A percentile compares a stretch with the other conserved stretches of the same genome.
Conservation (phyloP, 2,329 filamentous ascomycete species). For the Aureobasidium sp. region DNA sequence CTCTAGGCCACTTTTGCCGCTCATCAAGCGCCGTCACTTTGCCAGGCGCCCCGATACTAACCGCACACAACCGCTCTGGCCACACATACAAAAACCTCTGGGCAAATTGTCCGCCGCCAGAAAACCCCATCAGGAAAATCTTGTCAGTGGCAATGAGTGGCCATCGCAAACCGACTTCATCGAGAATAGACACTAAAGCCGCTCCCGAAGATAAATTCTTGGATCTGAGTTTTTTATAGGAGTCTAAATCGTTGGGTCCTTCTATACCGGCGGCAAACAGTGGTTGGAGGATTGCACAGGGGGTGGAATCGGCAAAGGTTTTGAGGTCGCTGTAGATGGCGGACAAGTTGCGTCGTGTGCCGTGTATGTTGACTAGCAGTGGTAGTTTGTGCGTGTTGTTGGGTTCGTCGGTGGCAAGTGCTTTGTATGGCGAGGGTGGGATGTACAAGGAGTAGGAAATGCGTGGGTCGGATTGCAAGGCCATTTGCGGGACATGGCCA, state of each 20-base stretch:
- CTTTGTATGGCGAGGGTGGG: neutral
- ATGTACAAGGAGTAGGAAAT: conserved; percentile 4
- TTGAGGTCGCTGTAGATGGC: conserved; percentile 5
- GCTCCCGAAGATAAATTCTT: neutral
- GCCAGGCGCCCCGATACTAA: conserved; percentile 8
- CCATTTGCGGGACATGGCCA: conserved; percentile 4
- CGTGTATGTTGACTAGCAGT: conserved; percentile 4
- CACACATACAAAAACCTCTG: conserved; percentile 4
- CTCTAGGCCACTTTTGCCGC: neutral
- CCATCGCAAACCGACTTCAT: neutral
- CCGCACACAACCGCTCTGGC: neutral
- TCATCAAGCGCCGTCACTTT: neutral
- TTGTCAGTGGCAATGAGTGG: neutral
- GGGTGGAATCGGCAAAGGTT: neutral
- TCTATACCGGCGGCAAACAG: conserved; percentile 1
- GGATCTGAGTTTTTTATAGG: conserved; percentile 6
- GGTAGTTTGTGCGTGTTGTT: neutral
- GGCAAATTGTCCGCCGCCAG: conserved; percentile 7
- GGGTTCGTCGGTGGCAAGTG: neutral
- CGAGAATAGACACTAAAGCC: neutral
- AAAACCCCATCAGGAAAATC: conserved; percentile 7
- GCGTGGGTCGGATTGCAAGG: conserved; percentile 1
- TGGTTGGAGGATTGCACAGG: conserved; percentile 5
- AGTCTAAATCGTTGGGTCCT: conserved; percentile 10
- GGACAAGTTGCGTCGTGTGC: conserved; percentile 4